Evolutionary conservation across 2,329 filamentous ascomycete species (phyloP).

Genomic region (Nothophoma quercina): DNA sequence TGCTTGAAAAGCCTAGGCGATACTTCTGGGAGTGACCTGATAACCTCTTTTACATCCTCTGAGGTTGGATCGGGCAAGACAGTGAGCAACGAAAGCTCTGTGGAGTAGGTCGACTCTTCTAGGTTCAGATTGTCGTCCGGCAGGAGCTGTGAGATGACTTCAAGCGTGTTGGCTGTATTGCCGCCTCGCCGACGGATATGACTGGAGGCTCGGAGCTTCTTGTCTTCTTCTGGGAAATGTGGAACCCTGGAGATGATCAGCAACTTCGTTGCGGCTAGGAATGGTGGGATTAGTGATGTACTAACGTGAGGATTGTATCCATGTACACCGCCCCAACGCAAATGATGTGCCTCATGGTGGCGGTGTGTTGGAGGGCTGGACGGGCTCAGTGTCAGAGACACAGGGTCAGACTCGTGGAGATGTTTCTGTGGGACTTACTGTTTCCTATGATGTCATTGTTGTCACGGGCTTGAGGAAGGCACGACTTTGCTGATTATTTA

Average conservation of each 20-base stretch:
- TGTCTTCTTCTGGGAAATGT: constrained; percentile 73
- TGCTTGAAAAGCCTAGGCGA: not conserved
- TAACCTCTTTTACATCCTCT: constrained; percentile 60
- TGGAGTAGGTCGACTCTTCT: not conserved
- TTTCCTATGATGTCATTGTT: constrained; percentile 18
- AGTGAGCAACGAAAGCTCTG: constrained; percentile 49
- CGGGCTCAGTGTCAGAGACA: not conserved
- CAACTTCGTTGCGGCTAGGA: not conserved
- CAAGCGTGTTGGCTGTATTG: constrained; percentile 75
- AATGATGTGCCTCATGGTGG: constrained; percentile 58
- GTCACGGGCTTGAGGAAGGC: not conserved
- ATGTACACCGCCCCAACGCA: constrained; percentile 74
- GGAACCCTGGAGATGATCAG: constrained; percentile 60
- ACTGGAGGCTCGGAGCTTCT: constrained; percentile 71
- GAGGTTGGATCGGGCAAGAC: constrained; percentile 64
- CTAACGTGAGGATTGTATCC: constrained; percentile 72
- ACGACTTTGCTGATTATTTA: constrained; percentile 10
- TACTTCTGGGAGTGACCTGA: constrained; percentile 61
- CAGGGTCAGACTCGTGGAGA: not conserved
- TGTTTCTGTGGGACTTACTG: constrained; percentile 13
- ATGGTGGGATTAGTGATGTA: constrained; percentile 29
- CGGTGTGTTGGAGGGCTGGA: not conserved
- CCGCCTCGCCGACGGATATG: constrained; percentile 71
- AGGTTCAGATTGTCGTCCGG: not conserved
- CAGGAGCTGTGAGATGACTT: constrained; percentile 70